A percentile compares a stretch with the other conserved stretches of the same genome.
Evolutionary conservation across 345 rosid species (phyloP).

Genomic region (Salix brachista): DNA sequence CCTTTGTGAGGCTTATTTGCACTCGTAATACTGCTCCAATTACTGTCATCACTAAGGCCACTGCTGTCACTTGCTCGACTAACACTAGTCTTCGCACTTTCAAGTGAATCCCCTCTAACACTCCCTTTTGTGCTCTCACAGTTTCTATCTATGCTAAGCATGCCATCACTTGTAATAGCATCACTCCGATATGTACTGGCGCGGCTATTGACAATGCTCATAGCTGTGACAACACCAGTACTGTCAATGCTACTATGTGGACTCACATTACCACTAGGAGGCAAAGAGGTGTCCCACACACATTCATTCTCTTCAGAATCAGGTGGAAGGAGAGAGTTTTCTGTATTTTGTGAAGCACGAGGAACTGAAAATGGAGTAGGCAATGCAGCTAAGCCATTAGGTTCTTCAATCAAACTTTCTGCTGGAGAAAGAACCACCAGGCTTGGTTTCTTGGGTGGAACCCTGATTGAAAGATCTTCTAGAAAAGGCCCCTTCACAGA

Average conservation of each 20-base stretch:
- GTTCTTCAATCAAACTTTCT: slow-evolving; percentile 67
- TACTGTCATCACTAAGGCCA: slow-evolving; percentile 88
- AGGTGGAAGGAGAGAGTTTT: slow-evolving; percentile 45
- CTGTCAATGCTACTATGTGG: slow-evolving; percentile 85
- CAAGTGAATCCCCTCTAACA: slow-evolving; percentile 70
- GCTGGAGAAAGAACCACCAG: slow-evolving; percentile 51
- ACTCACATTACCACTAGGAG: slow-evolving; percentile 87
- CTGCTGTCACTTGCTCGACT: slow-evolving; percentile 85
- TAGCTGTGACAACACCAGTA: slow-evolving; percentile 59
- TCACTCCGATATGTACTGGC: slow-evolving; percentile 43
- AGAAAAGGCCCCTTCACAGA: slow-evolving; percentile 68
- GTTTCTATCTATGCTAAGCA: slow-evolving; percentile 65
- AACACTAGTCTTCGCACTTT: slow-evolving; percentile 75
- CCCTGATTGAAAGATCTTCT: slow-evolving; percentile 65
- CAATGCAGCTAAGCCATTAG: slow-evolving; percentile 33
- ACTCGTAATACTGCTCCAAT: slow-evolving; percentile 88
- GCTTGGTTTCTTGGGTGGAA: slow-evolving; percentile 59
- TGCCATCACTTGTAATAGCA: slow-evolving; percentile 68
- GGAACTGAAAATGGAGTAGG: slow-evolving; percentile 55
- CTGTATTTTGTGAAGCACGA: slow-evolving; percentile 64
- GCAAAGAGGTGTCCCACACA: slow-evolving; percentile 94
- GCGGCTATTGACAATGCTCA: slow-evolving; percentile 77
- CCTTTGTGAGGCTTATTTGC: slow-evolving; percentile 97
- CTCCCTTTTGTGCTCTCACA: slow-evolving; percentile 64
- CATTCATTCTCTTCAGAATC: slow-evolving; percentile 87